Conservation (phyloP, 2,329 filamentous ascomycete species). For the Phialophora verrucosa region DNA sequence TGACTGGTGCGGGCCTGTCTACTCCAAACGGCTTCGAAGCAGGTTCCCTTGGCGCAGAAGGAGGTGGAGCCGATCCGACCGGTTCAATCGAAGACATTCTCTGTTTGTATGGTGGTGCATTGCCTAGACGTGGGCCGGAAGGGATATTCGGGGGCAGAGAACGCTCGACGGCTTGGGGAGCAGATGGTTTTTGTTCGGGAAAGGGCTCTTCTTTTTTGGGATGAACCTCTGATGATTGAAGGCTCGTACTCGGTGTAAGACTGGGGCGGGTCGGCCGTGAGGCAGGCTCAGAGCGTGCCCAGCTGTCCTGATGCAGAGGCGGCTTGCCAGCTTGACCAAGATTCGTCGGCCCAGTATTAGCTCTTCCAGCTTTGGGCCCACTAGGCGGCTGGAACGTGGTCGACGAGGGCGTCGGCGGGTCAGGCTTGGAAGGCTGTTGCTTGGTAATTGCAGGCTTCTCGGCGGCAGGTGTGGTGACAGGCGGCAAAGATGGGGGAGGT, state of each 20-base stretch:
- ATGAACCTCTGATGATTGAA: slow-evolving; percentile 22
- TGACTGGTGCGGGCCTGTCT: slow-evolving; percentile 26
- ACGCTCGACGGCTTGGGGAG: slow-evolving; percentile 26
- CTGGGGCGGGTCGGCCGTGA: slow-evolving; percentile 29
- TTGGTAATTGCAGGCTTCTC: slow-evolving; percentile 27
- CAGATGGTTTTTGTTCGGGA: slow-evolving; percentile 26
- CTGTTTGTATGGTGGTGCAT: slow-evolving; percentile 29
- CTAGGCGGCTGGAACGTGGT: slow-evolving; percentile 49
- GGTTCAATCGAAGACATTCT: slow-evolving; percentile 35
- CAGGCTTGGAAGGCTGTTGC: slow-evolving; percentile 25
- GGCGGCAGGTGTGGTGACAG: slow-evolving; percentile 29
- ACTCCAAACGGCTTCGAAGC: slow-evolving; percentile 21
- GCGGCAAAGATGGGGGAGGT: slow-evolving; percentile 37
- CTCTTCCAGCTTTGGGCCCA: slow-evolving; percentile 52
- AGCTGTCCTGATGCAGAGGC: slow-evolving; percentile 26
- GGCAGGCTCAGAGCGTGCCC: slow-evolving; percentile 28
- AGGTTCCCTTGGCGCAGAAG: slow-evolving; percentile 26
- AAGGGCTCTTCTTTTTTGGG: slow-evolving; percentile 30
- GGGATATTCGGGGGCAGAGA: slow-evolving; percentile 38
- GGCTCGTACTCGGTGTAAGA: slow-evolving; percentile 15
- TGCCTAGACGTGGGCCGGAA: slow-evolving; percentile 35
- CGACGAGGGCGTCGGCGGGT: slow-evolving; percentile 16
- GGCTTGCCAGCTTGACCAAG: slow-evolving; percentile 22
- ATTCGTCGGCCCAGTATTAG: slow-evolving; percentile 16
- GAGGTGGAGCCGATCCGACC: slow-evolving; percentile 20